Conservation (phyloP, 371 early-diverging fungal species). For the Mucor indicus region DNA sequence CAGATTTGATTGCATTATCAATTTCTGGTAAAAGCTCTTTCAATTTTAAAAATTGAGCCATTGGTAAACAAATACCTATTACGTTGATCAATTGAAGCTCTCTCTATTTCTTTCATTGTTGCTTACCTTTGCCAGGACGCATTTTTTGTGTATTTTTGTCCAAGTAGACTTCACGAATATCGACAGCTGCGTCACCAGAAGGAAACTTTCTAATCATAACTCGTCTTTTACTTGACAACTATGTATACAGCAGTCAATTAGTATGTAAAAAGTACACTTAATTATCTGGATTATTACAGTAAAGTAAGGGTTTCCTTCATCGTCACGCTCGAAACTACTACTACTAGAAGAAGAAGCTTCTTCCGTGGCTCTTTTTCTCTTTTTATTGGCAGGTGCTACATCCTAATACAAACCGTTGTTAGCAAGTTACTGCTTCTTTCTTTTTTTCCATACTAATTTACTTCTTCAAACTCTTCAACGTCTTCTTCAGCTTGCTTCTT, state of each 20-base stretch:
- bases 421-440: no score
- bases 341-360: no score
- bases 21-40: conserved; percentile 18
- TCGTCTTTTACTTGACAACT: conserved; percentile 24
- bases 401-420: background rate
- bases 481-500: background rate
- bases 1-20: conserved; percentile 13
- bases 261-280: no score
- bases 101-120: background rate
- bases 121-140: conserved; percentile 21
- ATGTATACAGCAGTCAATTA: no score
- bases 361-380: background rate
- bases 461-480: conserved; percentile 4
- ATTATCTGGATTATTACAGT: background rate
- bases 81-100: background rate
- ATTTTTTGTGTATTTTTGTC: conserved; percentile 11
- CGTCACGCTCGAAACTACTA: background rate
- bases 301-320: background rate
- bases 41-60: conserved; percentile 25
- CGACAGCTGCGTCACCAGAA: conserved; percentile 13
- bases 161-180: conserved; percentile 27
- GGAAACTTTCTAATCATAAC: conserved; percentile 18
- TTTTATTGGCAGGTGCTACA: background rate
- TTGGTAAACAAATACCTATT: conserved; percentile 22
- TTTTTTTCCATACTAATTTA: background rate